phyloP scores from a whole-genome alignment of 1,139 yeast genomes.

The Saccharomyces hybrid region DNA sequence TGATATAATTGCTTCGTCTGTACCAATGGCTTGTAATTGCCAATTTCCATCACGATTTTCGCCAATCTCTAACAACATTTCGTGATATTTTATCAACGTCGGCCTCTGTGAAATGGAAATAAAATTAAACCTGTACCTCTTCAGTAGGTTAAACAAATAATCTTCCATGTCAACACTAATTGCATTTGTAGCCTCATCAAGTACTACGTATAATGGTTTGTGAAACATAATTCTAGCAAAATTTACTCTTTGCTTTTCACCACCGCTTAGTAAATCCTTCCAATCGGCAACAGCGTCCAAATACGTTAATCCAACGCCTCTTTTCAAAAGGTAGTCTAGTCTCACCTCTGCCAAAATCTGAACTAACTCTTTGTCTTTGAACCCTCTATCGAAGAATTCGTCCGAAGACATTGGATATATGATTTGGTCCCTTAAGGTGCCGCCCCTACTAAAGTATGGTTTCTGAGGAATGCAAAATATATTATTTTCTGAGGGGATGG shows the following conservation, averaged over 20 bases:
- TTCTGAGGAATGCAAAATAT: constrained; percentile 74
- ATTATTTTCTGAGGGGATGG: constrained; percentile 70
- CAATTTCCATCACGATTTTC: constrained; percentile 41
- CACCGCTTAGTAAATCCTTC: constrained; percentile 90
- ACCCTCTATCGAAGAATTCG: constrained; percentile 69
- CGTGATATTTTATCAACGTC: constrained; percentile 77
- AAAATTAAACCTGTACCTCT: constrained; percentile 62
- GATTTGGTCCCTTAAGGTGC: constrained; percentile 79
- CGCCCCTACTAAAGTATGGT: constrained; percentile 65
- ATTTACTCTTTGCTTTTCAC: constrained; percentile 87
- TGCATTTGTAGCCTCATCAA: constrained; percentile 92
- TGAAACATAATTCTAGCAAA: constrained; percentile 83
- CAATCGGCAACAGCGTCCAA: constrained; percentile 55
- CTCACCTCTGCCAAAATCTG: constrained; percentile 68
- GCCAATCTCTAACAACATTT: constrained; percentile 57
- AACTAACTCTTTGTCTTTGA: constrained; percentile 60
- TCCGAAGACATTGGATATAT: constrained; percentile 76
- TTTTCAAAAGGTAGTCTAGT: constrained; percentile 62
- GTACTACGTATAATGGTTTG: constrained; percentile 70
- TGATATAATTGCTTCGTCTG: constrained; percentile 52
- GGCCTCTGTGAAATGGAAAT: constrained; percentile 85
- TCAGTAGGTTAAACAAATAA: constrained; percentile 69
- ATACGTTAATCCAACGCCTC: constrained; percentile 35
- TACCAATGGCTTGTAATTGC: constrained; percentile 43
- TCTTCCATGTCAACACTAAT: constrained; percentile 91